Base-by-base conservation (phyloP, 129 eudicot species). In the Solidago caesia region DNA sequence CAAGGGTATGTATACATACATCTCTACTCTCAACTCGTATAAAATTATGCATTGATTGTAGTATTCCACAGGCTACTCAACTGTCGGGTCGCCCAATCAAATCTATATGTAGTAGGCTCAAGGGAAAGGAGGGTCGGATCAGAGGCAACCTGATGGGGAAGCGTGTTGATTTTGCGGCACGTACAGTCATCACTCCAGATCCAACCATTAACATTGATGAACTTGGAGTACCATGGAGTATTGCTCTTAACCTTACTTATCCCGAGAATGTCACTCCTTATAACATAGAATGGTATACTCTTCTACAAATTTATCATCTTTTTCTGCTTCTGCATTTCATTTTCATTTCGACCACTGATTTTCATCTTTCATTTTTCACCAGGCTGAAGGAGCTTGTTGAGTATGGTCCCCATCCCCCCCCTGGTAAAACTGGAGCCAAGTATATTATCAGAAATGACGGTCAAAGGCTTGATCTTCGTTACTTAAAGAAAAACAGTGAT, bases 201-300 rank as follows among this genome's bases (percentile, higher is more conserved):
- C 98, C 98, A 51, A 92, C 91, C 43, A 92, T 92, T 55, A 92
- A 92, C 72, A 92, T 92, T 80, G 98, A 92, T 80, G 76, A 92
- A 71, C 83, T 92, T 73, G 98, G 98, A 44, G 98, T 92, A 55
- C 98, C 98, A 4, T 92, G 98, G 98, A 92, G 98, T 84, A 92
- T 92, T 80, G 98, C 98, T 26, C 63, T 92, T 72, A 92, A 92
- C 83, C 88, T 92, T 51, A 92, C 98, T 44, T 92, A 92, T 80
- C 98, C 98, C 2, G 98, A 92, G 74, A 92, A 96, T 7, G 98
- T 92, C 68, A 92, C 98, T 60, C 96, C 98, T 45, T 92, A 92
- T 62, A 92, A 92, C 81, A 89, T 89, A 68, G 96, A 92, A 84
- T 89, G 96, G 98, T 89, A 64, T 15, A 66, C 49, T 39, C 6